Evolutionary conservation across 192 early-diverging fungal genomes (phyloP).

Genomic region (Haplosporangium gracile): DNA sequence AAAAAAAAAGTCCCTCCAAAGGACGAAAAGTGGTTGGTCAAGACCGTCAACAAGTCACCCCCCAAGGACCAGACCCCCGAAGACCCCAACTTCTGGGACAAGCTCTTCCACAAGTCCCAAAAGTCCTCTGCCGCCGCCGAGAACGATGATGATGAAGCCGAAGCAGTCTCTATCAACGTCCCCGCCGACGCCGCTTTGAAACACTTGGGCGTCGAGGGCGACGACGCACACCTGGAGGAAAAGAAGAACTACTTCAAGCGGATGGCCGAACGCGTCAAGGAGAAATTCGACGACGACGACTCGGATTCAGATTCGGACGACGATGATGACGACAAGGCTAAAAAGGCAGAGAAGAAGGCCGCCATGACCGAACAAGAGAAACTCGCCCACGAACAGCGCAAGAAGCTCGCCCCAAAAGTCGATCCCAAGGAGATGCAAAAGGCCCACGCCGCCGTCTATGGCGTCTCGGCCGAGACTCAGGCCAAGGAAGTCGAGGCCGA

Average conservation of each 20-base stretch:
- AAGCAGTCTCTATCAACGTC: constrained; percentile 39
- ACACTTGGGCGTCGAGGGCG: constrained; percentile 34
- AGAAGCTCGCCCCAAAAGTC: constrained; percentile 42
- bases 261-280: constrained; percentile 47
- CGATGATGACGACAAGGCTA: constrained; percentile 33
- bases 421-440: constrained; percentile 56
- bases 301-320: constrained; percentile 24
- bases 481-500: constrained; percentile 19
- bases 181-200: constrained; percentile 49
- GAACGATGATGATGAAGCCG: constrained; percentile 18
- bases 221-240: constrained; percentile 25
- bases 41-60: constrained; percentile 42
- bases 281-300: constrained; percentile 51
- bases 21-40: constrained; percentile 53
- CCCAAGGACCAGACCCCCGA: constrained; percentile 22
- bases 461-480: not conserved
- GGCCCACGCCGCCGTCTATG: constrained; percentile 42
- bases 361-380: constrained; percentile 44
- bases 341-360: not conserved
- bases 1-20: constrained; percentile 42
- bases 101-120: constrained; percentile 27
- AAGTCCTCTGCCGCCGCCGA: not conserved
- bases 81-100: constrained; percentile 47
- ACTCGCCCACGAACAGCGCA: constrained; percentile 25
- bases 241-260: constrained; percentile 51